Conservation (phyloP, 768 basidiomycete genomes). For the Kwoniella mangroviensis region DNA sequence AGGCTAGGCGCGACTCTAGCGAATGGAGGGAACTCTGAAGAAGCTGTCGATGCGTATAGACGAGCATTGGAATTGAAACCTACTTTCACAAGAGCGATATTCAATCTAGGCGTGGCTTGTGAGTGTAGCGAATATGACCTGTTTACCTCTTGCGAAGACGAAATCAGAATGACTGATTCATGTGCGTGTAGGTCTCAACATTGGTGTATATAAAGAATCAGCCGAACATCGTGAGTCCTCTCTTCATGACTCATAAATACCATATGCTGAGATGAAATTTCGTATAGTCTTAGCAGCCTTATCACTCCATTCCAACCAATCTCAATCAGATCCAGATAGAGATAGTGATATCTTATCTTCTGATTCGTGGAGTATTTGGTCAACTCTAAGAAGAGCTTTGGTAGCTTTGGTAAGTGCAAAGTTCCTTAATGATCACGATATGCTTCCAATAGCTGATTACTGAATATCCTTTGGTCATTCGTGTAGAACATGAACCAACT, state of each 20-base stretch:
- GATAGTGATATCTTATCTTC: slow-evolving; percentile 60
- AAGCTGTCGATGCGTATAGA: slow-evolving; percentile 75
- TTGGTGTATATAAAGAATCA: slow-evolving; percentile 91
- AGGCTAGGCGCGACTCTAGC: slow-evolving; percentile 90
- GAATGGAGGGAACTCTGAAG: slow-evolving; percentile 92
- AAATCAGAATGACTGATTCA: background rate
- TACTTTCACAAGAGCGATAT: slow-evolving; percentile 94
- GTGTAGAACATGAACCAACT: slow-evolving; percentile 77
- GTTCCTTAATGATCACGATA: background rate
- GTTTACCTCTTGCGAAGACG: background rate
- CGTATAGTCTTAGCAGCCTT: slow-evolving; percentile 51
- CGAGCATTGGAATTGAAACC: slow-evolving; percentile 88
- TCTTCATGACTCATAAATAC: background rate
- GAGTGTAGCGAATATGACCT: slow-evolving; percentile 56
- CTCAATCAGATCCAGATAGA: slow-evolving; percentile 2
- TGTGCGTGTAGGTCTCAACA: slow-evolving; percentile 75
- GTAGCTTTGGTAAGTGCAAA: slow-evolving; percentile 70
- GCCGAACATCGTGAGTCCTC: slow-evolving; percentile 74
- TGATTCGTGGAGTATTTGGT: slow-evolving; percentile 86
- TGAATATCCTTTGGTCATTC: background rate
- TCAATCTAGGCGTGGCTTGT: slow-evolving; percentile 98
- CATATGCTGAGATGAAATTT: background rate
- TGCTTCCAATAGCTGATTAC: background rate
- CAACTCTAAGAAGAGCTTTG: slow-evolving; percentile 81
- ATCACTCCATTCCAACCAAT: slow-evolving; percentile 39